Evolutionary conservation across 1,139 yeast species (phyloP).

Genomic region (Magnusiomyces clavatus): DNA sequence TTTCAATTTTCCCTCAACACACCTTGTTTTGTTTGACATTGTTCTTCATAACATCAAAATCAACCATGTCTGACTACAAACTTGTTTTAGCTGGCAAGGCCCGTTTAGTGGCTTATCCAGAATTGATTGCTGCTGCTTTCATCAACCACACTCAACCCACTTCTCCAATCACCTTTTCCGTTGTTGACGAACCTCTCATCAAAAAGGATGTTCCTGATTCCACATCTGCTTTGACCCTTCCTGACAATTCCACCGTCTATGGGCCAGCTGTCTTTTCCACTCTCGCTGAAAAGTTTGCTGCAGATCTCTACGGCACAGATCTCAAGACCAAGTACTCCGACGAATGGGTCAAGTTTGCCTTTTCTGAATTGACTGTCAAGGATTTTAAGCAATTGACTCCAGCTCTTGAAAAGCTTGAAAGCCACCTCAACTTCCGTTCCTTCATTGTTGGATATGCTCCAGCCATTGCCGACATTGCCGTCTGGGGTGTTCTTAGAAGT

Average conservation of each 20-base stretch:
- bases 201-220: constrained; percentile 32
- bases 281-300: constrained; percentile 39
- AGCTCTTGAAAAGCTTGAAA: constrained; percentile 72
- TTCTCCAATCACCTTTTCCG: constrained; percentile 50
- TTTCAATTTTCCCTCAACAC: no score
- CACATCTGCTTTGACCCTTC: constrained; percentile 39
- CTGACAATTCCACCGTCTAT: constrained; percentile 39
- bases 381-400: constrained; percentile 80
- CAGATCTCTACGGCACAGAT: constrained; percentile 20
- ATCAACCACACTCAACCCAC: constrained; percentile 48
- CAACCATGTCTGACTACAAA: constrained; percentile 1
- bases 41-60: neutral
- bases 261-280: constrained; percentile 40
- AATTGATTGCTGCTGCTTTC: constrained; percentile 67
- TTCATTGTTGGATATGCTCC: constrained; percentile 60
- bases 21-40: no score
- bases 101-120: constrained; percentile 71
- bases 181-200: constrained; percentile 37
- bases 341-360: constrained; percentile 64
- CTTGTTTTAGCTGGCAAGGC: constrained; percentile 82
- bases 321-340: constrained; percentile 25
- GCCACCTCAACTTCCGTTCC: constrained; percentile 79
- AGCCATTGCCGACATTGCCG: constrained; percentile 73
- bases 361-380: constrained; percentile 62
- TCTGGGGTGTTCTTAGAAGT: constrained; percentile 92